These are phyloP conservation scores for Fusarium fracticaudum DNA, from an alignment of 2,329 filamentous ascomycete species.

Conservation along the genomic window DNA sequence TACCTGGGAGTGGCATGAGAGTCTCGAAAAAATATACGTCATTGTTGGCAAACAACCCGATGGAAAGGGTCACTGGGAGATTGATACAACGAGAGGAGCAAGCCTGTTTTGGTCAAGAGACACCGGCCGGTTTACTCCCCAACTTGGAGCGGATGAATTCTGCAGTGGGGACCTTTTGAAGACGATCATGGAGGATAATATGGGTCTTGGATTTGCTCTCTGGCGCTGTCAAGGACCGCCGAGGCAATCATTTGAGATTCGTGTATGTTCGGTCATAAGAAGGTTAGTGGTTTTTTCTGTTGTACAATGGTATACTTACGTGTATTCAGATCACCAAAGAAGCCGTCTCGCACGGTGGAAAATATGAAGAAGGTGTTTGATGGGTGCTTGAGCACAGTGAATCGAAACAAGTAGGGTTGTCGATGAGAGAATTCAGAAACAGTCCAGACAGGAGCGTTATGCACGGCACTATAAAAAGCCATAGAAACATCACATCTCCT, in stretches of 20 bases:
- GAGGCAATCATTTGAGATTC: not conserved
- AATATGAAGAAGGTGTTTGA: not conserved
- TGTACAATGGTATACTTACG: not conserved
- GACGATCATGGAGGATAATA: not conserved
- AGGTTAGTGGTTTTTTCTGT: not conserved
- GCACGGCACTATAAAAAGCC: too few relatives aligned
- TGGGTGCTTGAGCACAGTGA: not conserved
- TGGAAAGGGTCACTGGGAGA: not conserved
- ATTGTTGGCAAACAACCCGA: slow-evolving; percentile 2
- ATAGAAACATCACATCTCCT: not conserved
- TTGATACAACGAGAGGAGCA: not conserved
- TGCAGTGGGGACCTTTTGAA: not conserved
- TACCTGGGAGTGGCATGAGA: not conserved
- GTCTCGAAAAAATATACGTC: not conserved
- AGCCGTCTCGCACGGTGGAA: rapidly evolving
- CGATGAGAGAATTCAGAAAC: rapidly evolving
- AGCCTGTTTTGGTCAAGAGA: not conserved
- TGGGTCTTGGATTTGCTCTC: not conserved
- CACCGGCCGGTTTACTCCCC: not conserved
- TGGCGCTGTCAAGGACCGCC: rapidly evolving
- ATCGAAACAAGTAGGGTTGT: not conserved
- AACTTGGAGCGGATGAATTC: not conserved
- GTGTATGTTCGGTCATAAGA: not conserved
- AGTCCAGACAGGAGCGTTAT: not conserved
- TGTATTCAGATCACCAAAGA: not conserved